Conservation (phyloP, 306 rosid species). For the Potentilla sterilis region DNA sequence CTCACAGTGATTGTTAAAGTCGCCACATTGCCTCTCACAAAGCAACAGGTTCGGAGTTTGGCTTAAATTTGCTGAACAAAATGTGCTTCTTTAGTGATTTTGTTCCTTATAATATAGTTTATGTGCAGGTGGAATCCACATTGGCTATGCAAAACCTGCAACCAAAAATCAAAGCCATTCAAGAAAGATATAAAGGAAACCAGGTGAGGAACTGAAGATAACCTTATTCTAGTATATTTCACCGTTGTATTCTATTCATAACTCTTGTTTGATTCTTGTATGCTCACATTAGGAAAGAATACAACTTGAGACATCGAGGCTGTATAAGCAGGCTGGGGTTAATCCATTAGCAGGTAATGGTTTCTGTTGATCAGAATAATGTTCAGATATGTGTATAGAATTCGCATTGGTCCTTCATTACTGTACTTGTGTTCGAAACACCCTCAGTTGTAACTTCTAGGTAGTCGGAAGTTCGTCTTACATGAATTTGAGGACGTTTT, state of each 20-base stretch:
- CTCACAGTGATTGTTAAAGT: slow-evolving; percentile 82
- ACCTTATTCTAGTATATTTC: not conserved
- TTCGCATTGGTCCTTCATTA: not conserved
- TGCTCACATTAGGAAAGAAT: slow-evolving; percentile 87
- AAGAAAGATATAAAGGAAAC: slow-evolving; percentile 94
- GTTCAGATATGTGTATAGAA: not conserved
- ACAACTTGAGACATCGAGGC: slow-evolving; percentile 97
- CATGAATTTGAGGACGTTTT: not conserved
- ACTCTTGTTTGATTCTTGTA: slow-evolving; percentile 26
- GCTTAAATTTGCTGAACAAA: not conserved
- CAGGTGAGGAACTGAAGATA: slow-evolving; percentile 55
- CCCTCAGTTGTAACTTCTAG: not conserved
- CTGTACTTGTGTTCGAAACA: not conserved
- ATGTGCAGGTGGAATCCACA: slow-evolving; percentile 83
- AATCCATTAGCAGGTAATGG: slow-evolving; percentile 89
- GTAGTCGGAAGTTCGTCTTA: not conserved
- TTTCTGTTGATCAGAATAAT: not conserved
- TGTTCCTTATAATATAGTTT: slow-evolving; percentile 4
- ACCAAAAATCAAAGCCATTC: slow-evolving; percentile 96
- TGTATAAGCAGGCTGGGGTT: slow-evolving; percentile 91
- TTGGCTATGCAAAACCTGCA: slow-evolving; percentile 98
- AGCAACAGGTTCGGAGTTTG: slow-evolving; percentile 71
- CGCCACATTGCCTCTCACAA: slow-evolving; percentile 81
- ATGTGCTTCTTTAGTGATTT: not conserved
- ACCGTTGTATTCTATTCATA: slow-evolving; percentile 14